These are phyloP conservation scores for Miscanthus sacchariflorus DNA, from an alignment of 202 grass and related monocot species.

Conservation along the genomic window DNA sequence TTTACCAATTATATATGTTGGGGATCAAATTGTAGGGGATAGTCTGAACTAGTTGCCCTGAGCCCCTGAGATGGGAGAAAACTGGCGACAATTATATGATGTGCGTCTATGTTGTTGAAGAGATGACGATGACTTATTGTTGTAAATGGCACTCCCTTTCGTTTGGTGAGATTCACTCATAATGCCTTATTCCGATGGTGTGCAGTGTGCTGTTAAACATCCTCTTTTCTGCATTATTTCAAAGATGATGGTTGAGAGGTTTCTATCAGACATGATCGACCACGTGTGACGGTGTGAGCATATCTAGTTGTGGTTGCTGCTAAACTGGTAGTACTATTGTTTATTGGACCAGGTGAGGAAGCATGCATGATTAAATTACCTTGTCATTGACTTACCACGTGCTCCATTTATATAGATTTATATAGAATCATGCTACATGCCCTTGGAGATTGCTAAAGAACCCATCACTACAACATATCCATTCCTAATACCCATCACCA, in stretches of 20 bases:
- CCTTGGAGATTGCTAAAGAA: neutral
- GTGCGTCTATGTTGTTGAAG: constrained; percentile 15
- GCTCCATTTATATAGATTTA: neutral
- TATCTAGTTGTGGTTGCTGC: neutral
- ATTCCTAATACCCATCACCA: neutral
- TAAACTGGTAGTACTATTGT: neutral
- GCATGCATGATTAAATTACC: neutral
- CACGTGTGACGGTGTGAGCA: neutral
- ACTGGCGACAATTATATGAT: constrained; percentile 29
- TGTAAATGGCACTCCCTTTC: constrained; percentile 52
- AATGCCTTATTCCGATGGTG: neutral
- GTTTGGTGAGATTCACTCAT: neutral
- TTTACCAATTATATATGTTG: constrained; percentile 32
- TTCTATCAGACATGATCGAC: neutral
- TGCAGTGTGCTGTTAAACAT: neutral
- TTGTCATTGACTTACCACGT: neutral
- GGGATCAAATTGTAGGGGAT: constrained; percentile 15
- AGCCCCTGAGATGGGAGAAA: neutral
- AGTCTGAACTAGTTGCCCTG: constrained; percentile 27
- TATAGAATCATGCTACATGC: neutral
- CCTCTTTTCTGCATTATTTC: neutral
- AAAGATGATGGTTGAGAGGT: neutral
- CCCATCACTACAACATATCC: neutral
- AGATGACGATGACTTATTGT: constrained; percentile 28
- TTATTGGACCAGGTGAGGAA: neutral